phyloP scores from a whole-genome alignment of 805 yeast species.

The Naumovozyma baii region DNA sequence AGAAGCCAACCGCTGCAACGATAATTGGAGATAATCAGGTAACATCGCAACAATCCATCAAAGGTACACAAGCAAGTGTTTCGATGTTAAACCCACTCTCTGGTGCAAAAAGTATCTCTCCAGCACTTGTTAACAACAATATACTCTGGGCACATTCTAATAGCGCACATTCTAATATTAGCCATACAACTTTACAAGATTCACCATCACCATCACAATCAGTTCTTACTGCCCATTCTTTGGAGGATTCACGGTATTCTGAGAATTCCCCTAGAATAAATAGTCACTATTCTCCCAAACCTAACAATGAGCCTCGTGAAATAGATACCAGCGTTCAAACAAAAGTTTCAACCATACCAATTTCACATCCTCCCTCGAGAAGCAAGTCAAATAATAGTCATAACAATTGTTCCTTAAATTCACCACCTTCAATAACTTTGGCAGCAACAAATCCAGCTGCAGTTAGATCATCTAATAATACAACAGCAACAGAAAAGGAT shows the following conservation, averaged over 20 bases:
- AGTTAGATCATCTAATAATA: neutral
- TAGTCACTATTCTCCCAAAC: neutral
- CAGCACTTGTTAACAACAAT: neutral
- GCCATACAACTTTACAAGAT: neutral
- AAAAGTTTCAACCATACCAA: neutral
- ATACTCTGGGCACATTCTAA: neutral
- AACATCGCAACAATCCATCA: neutral
- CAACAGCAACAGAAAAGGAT: slow-evolving; percentile 29
- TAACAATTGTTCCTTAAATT: neutral
- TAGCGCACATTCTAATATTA: neutral
- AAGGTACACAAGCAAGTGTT: neutral
- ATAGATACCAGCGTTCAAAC: neutral
- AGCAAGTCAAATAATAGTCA: neutral
- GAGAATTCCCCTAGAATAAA: neutral
- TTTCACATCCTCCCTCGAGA: neutral
- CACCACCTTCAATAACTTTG: neutral
- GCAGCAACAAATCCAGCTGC: neutral
- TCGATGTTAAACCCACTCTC: no score
- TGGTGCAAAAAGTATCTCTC: neutral
- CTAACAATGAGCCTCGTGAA: neutral
- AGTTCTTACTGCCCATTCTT: neutral
- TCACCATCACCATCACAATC: neutral
- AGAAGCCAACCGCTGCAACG: no score
- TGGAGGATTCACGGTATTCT: neutral
- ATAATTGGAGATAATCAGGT: no score